Base-by-base conservation (phyloP, 2,329 filamentous ascomycete species). In the Volutella citrinella region DNA sequence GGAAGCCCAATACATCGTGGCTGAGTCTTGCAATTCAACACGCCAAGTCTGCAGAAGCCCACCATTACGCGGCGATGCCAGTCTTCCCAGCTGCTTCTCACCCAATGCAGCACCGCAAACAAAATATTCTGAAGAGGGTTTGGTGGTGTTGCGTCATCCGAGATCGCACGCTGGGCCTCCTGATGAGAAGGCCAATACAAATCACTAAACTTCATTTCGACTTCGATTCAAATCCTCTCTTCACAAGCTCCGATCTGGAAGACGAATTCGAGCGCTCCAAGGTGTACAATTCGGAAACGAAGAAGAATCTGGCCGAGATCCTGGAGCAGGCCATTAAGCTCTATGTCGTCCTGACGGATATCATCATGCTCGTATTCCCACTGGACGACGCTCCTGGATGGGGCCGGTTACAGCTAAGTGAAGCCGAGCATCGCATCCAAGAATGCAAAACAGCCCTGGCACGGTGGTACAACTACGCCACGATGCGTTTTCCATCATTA, bases 101-200 rank as follows among this genome's bases (percentile, higher is more conserved):
- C 6, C 56, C 59, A 1, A 42, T 59, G 9, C 54, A 63, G 27
- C 45, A 56, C 9, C 58, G 60, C 42, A 63, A 64, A 39, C 57
- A 64, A 34, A 60, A 63, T 40, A 55, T 61, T 7, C 60, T 69
- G 19, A 76, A 74, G 50, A 59, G 71, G 3, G 52, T 77, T 7
- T 76, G 72, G 72, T 76, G 72, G 72, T 72, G 69, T 37, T 74
- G 72, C 38, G 59, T 76, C 24, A 59, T 76, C 6, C 67, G 73
- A 10, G 72, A 76, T 47, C 63, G 70, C 23, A 68, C 71, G 13
- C 44, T 76, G 17, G 62, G 65, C 5, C 57, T 77, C 8, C 66
- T 70, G 5, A 61, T 75, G 40, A 63, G 72, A n/a, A 63, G 70
- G 10, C 63, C 64, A 24, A 60, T 72, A n/a, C 70, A 74, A 39